Evolutionary conservation across 306 rosid genomes (phyloP).

Genomic region (Fagus crenata): DNA sequence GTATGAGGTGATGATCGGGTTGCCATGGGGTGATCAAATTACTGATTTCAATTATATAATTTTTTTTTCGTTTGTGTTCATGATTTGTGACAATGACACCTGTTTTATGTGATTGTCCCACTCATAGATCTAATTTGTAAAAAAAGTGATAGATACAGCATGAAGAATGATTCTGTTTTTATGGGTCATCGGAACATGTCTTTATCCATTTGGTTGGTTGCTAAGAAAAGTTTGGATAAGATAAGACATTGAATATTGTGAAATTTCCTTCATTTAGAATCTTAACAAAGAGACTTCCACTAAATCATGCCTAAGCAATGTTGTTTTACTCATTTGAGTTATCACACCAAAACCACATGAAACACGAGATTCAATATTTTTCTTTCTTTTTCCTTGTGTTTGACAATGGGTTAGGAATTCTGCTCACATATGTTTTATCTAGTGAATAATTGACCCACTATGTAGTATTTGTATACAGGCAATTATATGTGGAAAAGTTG

Average conservation of each 20-base stretch:
- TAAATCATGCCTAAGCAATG: no score
- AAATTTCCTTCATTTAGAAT: background rate
- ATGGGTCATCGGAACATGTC: conserved; percentile 2
- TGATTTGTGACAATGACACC: background rate
- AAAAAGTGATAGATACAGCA: background rate
- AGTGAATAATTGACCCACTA: conserved; percentile 24
- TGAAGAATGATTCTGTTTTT: conserved; percentile 12
- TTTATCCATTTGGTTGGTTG: background rate
- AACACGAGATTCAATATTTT: background rate
- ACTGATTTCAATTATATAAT: background rate
- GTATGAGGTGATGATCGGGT: background rate
- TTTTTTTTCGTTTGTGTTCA: background rate
- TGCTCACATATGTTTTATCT: conserved; percentile 8
- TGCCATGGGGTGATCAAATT: background rate
- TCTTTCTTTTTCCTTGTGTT: background rate
- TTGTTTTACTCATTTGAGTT: background rate
- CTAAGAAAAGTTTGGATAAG: background rate
- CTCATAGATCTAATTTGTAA: conserved; percentile 9
- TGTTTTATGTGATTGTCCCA: conserved; percentile 15
- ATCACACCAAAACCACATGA: background rate
- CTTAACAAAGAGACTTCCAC: background rate
- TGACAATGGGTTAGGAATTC: conserved; percentile 5
- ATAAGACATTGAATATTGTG: background rate
- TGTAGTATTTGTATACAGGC: conserved; percentile 53
- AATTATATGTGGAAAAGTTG: conserved; percentile 92